Conservation (phyloP, 371 early-diverging fungal genomes). For the Mucor plumbeus region DNA sequence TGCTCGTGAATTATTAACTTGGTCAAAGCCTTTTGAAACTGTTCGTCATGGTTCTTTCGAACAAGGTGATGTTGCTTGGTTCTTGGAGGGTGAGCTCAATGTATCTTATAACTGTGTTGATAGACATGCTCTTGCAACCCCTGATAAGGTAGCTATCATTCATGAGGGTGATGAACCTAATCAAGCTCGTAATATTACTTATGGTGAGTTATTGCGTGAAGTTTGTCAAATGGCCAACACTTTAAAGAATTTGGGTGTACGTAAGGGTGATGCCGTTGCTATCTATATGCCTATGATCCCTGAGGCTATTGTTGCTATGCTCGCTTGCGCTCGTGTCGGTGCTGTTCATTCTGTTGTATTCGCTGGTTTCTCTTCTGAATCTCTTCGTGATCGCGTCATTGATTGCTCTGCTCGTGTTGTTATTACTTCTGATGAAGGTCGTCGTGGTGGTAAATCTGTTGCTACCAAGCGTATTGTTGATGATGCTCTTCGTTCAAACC, state of each 20-base stretch:
- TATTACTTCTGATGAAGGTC: constrained; percentile 86
- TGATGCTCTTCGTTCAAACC: constrained; percentile 72
- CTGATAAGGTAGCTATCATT: constrained; percentile 84
- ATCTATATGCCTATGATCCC: constrained; percentile 99
- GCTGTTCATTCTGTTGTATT: constrained; percentile 91
- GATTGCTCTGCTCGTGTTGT: constrained; percentile 82
- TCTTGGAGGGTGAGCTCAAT: constrained; percentile 92
- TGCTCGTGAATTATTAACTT: constrained; percentile 76
- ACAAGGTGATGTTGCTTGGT: constrained; percentile 90
- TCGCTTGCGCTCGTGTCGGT: constrained; percentile 96
- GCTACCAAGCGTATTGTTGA: constrained; percentile 91
- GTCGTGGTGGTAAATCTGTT: constrained; percentile 90
- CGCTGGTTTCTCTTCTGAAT: constrained; percentile 91
- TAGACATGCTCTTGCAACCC: constrained; percentile 79
- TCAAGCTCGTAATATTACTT: constrained; percentile 77
- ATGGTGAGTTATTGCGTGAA: constrained; percentile 77
- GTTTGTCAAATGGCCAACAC: constrained; percentile 88
- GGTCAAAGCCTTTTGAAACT: constrained; percentile 77
- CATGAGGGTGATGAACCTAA: constrained; percentile 91
- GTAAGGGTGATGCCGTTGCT: constrained; percentile 91
- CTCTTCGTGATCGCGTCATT: constrained; percentile 82
- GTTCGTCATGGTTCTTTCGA: constrained; percentile 67
- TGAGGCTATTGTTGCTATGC: constrained; percentile 88
- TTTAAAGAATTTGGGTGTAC: constrained; percentile 76
- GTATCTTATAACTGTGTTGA: constrained; percentile 96